Evolutionary conservation across 2,329 filamentous ascomycete genomes (phyloP), one percentile per base, ranked within the genome.

Genomic region (Phialophora tarda): DNA sequence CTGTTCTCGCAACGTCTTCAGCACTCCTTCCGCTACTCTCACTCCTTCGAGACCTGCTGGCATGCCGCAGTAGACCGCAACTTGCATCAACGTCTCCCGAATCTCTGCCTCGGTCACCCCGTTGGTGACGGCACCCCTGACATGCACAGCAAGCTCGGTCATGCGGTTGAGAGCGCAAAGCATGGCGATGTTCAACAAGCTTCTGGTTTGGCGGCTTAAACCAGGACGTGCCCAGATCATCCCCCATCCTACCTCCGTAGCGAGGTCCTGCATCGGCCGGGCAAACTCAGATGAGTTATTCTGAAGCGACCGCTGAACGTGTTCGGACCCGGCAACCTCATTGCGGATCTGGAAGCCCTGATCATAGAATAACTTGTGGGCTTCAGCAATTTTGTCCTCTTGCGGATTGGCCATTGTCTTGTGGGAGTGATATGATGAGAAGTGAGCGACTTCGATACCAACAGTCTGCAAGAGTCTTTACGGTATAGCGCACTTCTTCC

Each of bases 231-330:
- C 84, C 88, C 88, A 90, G 28, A 84, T 83, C 65, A 82, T 82
- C 14, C 87, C 87, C 88, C 87, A 90, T 77, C 84, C 86, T 74
- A 82, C 85, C 76, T 89, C 87, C 0, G 87, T 89, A 1, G 88
- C 83, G 44, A 88, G 80, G 70, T 89, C 84, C 75, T 89, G 87
- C 71, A 85, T 85, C 0, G 87, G 84, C 47, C 80, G 78, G 1
- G 85, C 81, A 75, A 89, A 90, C n/a, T 85, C 82, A 10, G 82
- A 84, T 0, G 84, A 81, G 2, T 83, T 84, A 63, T 84, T 84
- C n/a, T 68, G 61, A 23, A 71, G 59, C 54, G 69, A 71, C 7
- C 65, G 63, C 72, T 88, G 82, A 62, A 89, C 87, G 71, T 89
- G 88, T 47, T 81, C 80, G 63, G 87, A 79, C n/a, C 88, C 87